These are phyloP conservation scores for Musa itinerans DNA, from an alignment of 176 grass and related monocot species.

Conservation along the genomic window DNA sequence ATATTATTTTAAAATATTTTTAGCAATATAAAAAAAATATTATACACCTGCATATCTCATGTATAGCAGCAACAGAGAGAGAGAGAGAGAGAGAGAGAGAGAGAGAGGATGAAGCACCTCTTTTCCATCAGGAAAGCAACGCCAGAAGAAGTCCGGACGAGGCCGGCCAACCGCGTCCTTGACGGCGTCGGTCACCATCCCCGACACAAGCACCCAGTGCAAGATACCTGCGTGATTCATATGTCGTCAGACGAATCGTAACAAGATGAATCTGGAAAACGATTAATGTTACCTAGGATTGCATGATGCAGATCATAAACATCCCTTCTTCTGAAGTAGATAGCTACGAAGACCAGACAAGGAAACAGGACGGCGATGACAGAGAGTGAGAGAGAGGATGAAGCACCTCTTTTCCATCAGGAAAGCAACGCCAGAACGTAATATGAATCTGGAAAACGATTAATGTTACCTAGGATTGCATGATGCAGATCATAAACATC, in stretches of 20 bases:
- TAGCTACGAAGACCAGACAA: slow-evolving; percentile 42
- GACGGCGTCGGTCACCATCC: slow-evolving; percentile 79
- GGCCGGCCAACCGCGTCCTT: slow-evolving; percentile 91
- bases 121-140: slow-evolving; percentile 92
- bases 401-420: slow-evolving; percentile 90
- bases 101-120: slow-evolving; percentile 26
- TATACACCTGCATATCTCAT: slow-evolving; percentile 36
- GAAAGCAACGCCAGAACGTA: slow-evolving; percentile 87
- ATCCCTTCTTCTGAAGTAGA: slow-evolving; percentile 89
- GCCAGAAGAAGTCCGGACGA: slow-evolving; percentile 96
- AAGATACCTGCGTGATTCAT: slow-evolving; percentile 42
- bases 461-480: slow-evolving; percentile 63
- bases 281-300: slow-evolving; percentile 51
- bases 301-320: slow-evolving; percentile 84
- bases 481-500: slow-evolving; percentile 88
- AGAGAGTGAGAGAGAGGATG: no score
- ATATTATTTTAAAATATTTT: no score
- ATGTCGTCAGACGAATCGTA: not conserved
- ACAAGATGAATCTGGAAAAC: no score
- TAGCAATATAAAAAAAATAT: no score
- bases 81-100: not conserved
- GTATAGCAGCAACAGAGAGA: no score
- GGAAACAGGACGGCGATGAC: slow-evolving; percentile 73
- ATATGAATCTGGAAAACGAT: no score
- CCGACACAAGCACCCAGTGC: slow-evolving; percentile 81